Evolutionary conservation across 2,329 filamentous ascomycete genomes (phyloP).

Genomic region (Aspergillus brasiliensis): DNA sequence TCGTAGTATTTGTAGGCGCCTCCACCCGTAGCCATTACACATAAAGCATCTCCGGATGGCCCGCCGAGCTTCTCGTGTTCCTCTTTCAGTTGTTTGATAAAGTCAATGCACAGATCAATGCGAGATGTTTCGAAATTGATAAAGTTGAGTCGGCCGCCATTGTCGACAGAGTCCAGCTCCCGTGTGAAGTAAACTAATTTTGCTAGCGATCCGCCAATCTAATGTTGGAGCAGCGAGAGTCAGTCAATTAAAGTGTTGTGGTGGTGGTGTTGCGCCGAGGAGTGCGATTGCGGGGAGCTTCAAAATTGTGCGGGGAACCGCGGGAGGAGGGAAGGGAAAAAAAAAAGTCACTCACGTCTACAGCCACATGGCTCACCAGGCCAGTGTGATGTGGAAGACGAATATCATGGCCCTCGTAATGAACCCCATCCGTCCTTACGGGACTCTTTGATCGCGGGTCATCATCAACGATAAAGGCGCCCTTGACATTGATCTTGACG

Average conservation of each 20-base stretch:
- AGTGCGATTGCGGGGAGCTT: slow-evolving; percentile 33
- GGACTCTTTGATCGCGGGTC: slow-evolving; percentile 57
- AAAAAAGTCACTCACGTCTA: slow-evolving; percentile 69
- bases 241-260: slow-evolving; percentile 4
- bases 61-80: slow-evolving; percentile 79
- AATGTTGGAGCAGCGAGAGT: slow-evolving; percentile 8
- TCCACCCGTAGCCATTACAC: slow-evolving; percentile 93
- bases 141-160: slow-evolving; percentile 90
- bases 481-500: slow-evolving; percentile 94
- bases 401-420: slow-evolving; percentile 86
- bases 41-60: slow-evolving; percentile 68
- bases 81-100: slow-evolving; percentile 81
- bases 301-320: slow-evolving; percentile 33
- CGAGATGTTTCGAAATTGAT: slow-evolving; percentile 93
- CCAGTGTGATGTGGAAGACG: slow-evolving; percentile 93
- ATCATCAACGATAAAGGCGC: slow-evolving; percentile 93
- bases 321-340: slow-evolving; percentile 21
- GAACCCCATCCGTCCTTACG: slow-evolving; percentile 58
- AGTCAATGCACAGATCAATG: slow-evolving; percentile 91
- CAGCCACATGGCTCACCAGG: slow-evolving; percentile 93
- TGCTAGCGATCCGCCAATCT: slow-evolving; percentile 94
- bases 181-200: slow-evolving; percentile 98
- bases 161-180: slow-evolving; percentile 75
- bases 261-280: slow-evolving; percentile 12
- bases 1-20: slow-evolving; percentile 98